Evolutionary conservation across 805 yeast species (phyloP), one percentile per base, ranked within the genome.

Genomic region (Ogataea henricii): DNA sequence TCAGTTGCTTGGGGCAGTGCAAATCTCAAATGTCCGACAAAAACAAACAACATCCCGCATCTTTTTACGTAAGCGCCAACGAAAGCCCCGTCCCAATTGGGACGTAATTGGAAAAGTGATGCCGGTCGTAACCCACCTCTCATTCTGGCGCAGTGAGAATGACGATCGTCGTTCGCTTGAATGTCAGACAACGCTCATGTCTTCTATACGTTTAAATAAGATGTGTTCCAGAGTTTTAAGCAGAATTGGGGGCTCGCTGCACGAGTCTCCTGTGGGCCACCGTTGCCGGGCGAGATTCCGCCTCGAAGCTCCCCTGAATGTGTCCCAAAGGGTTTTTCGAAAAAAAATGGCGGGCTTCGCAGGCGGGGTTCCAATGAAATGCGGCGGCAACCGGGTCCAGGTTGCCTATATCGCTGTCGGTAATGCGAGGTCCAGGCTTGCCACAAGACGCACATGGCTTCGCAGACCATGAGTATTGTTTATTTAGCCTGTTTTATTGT

Each of bases 401-500:
- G n/a, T 3, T 5, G n/a, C 8, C n/a, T 30, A 13, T 8, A 30
- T 3, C 17, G 34, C 34, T 13, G 34, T 17, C 8, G 16, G 16
- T 30, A 14, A 30, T 14, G 34, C 37, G 21, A 34, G 21, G 37
- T 18, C 22, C 37, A 34, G 37, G 23, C 37, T 20, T 14, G 13
- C 40, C 33, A 39, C 42, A 39, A 27, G 23, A 22, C 29, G 40
- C 33, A 9, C 33, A 26, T 18, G 23, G 5, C 8, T 12, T 20
- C n/a, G 17, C 22, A 20, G 23, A 18, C 6, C 13, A 34, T 17
- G 10, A 12, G 3, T 34, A 34, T 34, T 34, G 22, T 16, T 34
- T 18, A 13, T 6, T 6, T 27, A 23, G 33, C 25, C 42, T 12
- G 42, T 39, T 39, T 39, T 39, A 39, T 39, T 39, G 42, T 39